Evolutionary conservation across 495 filamentous ascomycete species (phyloP).

Genomic region (Halenospora varia): DNA sequence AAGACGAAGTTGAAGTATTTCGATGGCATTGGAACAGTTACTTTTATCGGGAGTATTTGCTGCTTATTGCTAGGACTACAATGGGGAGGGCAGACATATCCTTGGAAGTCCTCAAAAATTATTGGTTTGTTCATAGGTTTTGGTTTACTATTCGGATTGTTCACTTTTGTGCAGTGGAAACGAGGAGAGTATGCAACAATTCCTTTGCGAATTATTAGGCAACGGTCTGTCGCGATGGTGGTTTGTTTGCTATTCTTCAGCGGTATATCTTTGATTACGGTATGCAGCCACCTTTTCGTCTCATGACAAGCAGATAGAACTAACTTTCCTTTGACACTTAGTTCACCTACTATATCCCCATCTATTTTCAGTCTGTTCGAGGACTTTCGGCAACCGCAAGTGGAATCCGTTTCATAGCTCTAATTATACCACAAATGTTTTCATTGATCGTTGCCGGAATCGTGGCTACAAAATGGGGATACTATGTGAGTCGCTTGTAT

Average conservation of each 20-base stretch:
- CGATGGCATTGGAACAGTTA: slow-evolving; percentile 44
- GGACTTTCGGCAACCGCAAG: slow-evolving; percentile 61
- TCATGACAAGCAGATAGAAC: background rate
- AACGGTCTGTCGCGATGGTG: background rate
- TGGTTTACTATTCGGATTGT: slow-evolving; percentile 32
- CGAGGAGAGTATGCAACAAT: background rate
- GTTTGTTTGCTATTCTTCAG: background rate
- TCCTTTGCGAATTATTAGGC: background rate
- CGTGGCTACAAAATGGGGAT: slow-evolving; percentile 38
- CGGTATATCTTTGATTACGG: background rate
- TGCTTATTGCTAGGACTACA: slow-evolving; percentile 60
- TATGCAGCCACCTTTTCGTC: background rate
- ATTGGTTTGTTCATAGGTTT: slow-evolving; percentile 46
- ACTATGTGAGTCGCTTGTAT: slow-evolving; percentile 48
- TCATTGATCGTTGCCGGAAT: background rate
- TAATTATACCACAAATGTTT: background rate
- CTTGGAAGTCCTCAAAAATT: slow-evolving; percentile 44
- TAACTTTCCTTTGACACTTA: too few species aligned
- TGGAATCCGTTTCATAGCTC: slow-evolving; percentile 46
- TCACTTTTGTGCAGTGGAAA: background rate
- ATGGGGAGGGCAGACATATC: slow-evolving; percentile 51
- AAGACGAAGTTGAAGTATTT: slow-evolving; percentile 34
- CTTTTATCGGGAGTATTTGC: slow-evolving; percentile 48
- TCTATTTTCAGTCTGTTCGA: slow-evolving; percentile 89
- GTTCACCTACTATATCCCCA: slow-evolving; percentile 65